Evolutionary conservation across 2,329 filamentous ascomycete species (phyloP), one percentile per base, ranked within the genome.

Genomic region (Sporothrix brasiliensis): DNA sequence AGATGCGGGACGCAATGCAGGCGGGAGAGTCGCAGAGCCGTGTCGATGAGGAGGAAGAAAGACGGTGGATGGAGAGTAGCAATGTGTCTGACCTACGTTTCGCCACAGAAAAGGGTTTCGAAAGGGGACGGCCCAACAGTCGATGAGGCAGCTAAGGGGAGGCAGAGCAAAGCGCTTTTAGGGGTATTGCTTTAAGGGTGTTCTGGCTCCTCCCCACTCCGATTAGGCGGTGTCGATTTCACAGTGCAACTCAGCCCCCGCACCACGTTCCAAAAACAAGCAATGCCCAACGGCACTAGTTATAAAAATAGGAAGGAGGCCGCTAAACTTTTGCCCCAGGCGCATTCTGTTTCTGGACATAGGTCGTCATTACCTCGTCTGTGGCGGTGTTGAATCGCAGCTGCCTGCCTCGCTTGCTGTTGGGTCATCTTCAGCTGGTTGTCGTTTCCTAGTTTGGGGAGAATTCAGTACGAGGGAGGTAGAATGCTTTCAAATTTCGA

Each of bases 71-170:
- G 34, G 41, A 67, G 67, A 67, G 49, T 11, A 60, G 56, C 50
- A 56, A 44, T 70, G 63, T 69, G 71, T 72, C 69, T 71, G 69
- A 69, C 69, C 27, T 72, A 69, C 56, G 72, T 73, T 73, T 73
- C 72, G 72, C 68, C 71, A 71, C 69, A 53, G 41, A 24, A 49
- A 50, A 56, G 52, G 50, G 72, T 73, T 73, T 73, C 72, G 72
- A 66, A 67, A 63, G 49, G 58, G 34, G 21, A 19, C 52, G 65
- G 41, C 67, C 53, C 34, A 65, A 67, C 52, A 47, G 49, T 24
- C 41, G 34, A 47, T 52, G 50, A 52, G 66, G 66, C 50, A 53
- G 39, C 39, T 68, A 54, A 67, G 58, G 39, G 58, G 39, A 63
- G 39, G 54, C 39, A 41, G 21, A 19, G 16, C 27, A 56, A 56